Evolutionary conservation across 495 filamentous ascomycete genomes (phyloP).

Genomic region (Tuber umbilicatum): DNA sequence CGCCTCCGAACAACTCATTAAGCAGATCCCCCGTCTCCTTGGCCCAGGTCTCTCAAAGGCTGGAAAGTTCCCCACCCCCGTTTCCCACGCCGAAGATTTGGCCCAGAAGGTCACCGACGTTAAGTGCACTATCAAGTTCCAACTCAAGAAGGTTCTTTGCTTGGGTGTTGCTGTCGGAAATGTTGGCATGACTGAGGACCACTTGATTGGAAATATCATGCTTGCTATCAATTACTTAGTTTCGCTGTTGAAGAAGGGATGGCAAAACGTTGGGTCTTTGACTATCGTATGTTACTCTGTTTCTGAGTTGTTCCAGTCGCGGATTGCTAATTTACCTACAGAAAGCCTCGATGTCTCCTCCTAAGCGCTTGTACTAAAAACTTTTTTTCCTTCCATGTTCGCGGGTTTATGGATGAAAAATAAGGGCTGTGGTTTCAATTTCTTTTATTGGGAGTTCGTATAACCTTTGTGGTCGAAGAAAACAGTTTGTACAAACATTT

Average conservation of each 20-base stretch:
- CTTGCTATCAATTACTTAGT: slow-evolving; percentile 99
- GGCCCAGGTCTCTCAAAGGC: slow-evolving; percentile 98
- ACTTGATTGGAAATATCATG: slow-evolving; percentile 90
- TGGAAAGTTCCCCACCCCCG: slow-evolving; percentile 97
- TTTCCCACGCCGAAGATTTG: slow-evolving; percentile 92
- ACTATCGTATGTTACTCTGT: slow-evolving; percentile 55
- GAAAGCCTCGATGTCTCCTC: slow-evolving; percentile 98
- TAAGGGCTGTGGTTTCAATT: background rate
- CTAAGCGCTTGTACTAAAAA: slow-evolving; percentile 85
- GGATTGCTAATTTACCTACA: slow-evolving; percentile 25
- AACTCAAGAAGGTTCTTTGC: slow-evolving; percentile 99
- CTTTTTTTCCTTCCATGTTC: slow-evolving; percentile 1
- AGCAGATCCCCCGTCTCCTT: slow-evolving; percentile 98
- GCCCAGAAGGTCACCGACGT: slow-evolving; percentile 91
- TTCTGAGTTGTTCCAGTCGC: background rate
- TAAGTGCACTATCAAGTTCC: slow-evolving; percentile 99
- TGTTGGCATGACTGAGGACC: slow-evolving; percentile 93
- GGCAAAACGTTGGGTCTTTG: slow-evolving; percentile 99
- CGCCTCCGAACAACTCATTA: slow-evolving; percentile 91
- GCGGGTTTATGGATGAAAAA: background rate
- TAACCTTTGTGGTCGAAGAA: background rate
- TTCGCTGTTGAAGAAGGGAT: slow-evolving; percentile 98
- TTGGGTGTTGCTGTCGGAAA: slow-evolving; percentile 98
- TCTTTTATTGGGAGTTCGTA: background rate
- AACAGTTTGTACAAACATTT: background rate